Conservation (phyloP, 371 early-diverging fungal genomes). For the Rhizopus microsporus region DNA sequence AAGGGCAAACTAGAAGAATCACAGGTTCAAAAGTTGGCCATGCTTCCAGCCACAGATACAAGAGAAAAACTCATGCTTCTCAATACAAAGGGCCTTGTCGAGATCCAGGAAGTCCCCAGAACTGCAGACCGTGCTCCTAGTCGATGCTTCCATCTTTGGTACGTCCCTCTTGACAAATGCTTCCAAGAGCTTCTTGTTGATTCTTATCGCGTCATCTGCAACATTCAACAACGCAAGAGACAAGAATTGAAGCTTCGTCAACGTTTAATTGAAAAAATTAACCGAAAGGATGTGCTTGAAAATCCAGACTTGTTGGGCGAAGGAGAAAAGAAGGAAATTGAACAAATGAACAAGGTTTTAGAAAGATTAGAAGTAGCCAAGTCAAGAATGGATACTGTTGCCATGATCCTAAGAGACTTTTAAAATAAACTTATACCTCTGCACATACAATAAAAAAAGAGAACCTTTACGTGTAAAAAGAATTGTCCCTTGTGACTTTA, state of each 20-base stretch:
- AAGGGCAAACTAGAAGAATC: slow-evolving; percentile 88
- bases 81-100: slow-evolving; percentile 69
- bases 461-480: too few species aligned
- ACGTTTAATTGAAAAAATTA: slow-evolving; percentile 72
- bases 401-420: slow-evolving; percentile 72
- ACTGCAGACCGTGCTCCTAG: slow-evolving; percentile 85
- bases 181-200: slow-evolving; percentile 62
- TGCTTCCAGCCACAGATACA: slow-evolving; percentile 74
- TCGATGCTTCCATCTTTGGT: slow-evolving; percentile 84
- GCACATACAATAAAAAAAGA: too few species aligned
- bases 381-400: slow-evolving; percentile 65
- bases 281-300: slow-evolving; percentile 73
- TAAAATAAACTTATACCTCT: slow-evolving; percentile 18
- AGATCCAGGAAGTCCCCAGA: slow-evolving; percentile 88
- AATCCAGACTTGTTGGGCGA: slow-evolving; percentile 62
- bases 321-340: slow-evolving; percentile 59
- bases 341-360: slow-evolving; percentile 49
- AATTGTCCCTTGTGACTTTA: too few species aligned
- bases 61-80: slow-evolving; percentile 72
- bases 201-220: slow-evolving; percentile 66
- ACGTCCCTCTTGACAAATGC: slow-evolving; percentile 66
- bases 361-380: slow-evolving; percentile 63
- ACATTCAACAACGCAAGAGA: slow-evolving; percentile 68
- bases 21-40: slow-evolving; percentile 75
- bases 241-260: slow-evolving; percentile 61